Percentiles rank a stretch among this genome's conserved stretches.
Conservation (phyloP, 2,329 filamentous ascomycete genomes). For the Xenoacremonium recifei region DNA sequence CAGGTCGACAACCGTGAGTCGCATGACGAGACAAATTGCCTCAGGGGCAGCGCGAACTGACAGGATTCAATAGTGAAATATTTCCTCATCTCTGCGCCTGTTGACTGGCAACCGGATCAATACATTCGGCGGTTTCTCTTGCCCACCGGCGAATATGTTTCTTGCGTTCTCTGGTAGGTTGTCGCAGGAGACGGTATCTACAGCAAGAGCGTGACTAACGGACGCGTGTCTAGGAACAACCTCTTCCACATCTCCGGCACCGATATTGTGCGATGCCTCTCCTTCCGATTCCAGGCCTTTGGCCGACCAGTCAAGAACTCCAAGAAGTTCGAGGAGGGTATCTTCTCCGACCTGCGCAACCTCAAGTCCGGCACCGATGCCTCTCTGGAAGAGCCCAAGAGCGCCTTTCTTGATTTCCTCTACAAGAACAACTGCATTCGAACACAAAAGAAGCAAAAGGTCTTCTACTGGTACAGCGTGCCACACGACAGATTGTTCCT, state of each 20-base stretch:
- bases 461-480: slow-evolving; percentile 99
- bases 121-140: slow-evolving; percentile 94
- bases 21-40: background rate
- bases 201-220: slow-evolving; percentile 3
- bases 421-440: slow-evolving; percentile 99
- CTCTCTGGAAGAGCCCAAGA: slow-evolving; percentile 97
- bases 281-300: slow-evolving; percentile 98
- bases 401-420: slow-evolving; percentile 94
- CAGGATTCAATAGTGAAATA: slow-evolving; percentile 77
- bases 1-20: slow-evolving; percentile 93
- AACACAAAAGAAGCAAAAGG: slow-evolving; percentile 99
- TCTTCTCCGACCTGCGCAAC: slow-evolving; percentile 97
- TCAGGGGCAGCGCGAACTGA: slow-evolving; percentile 9
- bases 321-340: slow-evolving; percentile 99
- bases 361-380: slow-evolving; percentile 98
- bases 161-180: slow-evolving; percentile 81
- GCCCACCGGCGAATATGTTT: slow-evolving; percentile 97
- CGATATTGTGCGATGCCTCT: slow-evolving; percentile 96
- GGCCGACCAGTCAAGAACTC: slow-evolving; percentile 98
- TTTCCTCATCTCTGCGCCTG: slow-evolving; percentile 96
- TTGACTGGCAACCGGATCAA: slow-evolving; percentile 96
- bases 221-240: slow-evolving; percentile 64
- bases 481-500: slow-evolving; percentile 97
- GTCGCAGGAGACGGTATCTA: background rate
- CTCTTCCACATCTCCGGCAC: slow-evolving; percentile 99